Base-by-base conservation (phyloP, 768 basidiomycete genomes). In the Boletales sp. region DNA sequence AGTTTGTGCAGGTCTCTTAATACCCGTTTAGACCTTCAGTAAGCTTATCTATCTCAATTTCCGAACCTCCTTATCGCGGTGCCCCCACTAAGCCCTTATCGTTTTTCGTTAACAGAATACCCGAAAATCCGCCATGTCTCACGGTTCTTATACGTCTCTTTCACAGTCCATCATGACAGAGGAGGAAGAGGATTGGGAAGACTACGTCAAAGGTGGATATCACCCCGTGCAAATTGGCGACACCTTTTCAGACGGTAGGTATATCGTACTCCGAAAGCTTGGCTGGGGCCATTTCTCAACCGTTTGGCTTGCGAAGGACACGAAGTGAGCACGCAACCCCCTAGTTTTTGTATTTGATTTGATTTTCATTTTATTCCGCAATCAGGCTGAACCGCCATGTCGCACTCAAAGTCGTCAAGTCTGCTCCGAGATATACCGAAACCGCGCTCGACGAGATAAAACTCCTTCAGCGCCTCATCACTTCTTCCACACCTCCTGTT, bases 381-480 rank as follows among this genome's bases (percentile, higher is more conserved):
- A 50, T 51, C 72, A 99, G 95, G 65, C 78, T 93, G 73, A 85
- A 90, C 59, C 89, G 93, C 43, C 96, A 99, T 71, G 96, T 99
- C 61, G 96, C 96, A 13, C 86, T 99, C 67, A 99, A 99, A 72
- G 91, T 99, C 63, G 96, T 99, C 69, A 99, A 98, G 71, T 96
- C 94, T 14, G 96, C 95, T 0, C 84, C 87, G 0, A 79, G 96
- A 43, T 99, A 99, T 70, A 99, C 95, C 1, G 95, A 99, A 66
- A 99, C 96, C 0, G 96, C 96, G 0, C 76, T 98, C 32, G 96
- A 99, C 74, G 96, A 99, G 73, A 98, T 99, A 73, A 97, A 97
- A 67, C 87, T 99, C 3, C 81, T 97, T 17, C 94, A 97, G 62
- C 87, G 94, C 8, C 85, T 97, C 58, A 94, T 95, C 70, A 89